Conservation (phyloP, 2,329 filamentous ascomycete species). For the Aspergillus awamori region DNA sequence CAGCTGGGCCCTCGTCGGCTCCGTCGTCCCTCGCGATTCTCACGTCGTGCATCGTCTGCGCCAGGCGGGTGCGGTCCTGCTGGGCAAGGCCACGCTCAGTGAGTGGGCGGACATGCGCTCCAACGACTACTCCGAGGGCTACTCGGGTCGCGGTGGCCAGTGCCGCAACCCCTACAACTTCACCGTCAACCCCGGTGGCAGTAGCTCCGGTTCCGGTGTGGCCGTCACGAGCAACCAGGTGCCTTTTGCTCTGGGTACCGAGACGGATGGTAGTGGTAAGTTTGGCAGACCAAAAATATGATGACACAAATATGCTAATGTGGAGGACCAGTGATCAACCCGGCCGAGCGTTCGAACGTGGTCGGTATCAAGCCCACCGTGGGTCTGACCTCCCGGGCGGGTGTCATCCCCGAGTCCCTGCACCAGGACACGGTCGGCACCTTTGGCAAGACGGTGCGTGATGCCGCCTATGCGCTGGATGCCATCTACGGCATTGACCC, state of each 20-base stretch:
- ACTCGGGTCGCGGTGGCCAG: constrained; percentile 66
- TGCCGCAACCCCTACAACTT: constrained; percentile 69
- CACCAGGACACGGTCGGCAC: constrained; percentile 71
- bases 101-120: constrained; percentile 76
- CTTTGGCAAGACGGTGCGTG: constrained; percentile 69
- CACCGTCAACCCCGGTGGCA: constrained; percentile 68
- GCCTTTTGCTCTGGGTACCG: constrained; percentile 69
- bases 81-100: constrained; percentile 71
- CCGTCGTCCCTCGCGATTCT: constrained; percentile 68
- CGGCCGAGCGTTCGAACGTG: constrained; percentile 68
- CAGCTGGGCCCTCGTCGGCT: constrained; percentile 67
- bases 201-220: constrained; percentile 66
- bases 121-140: constrained; percentile 69
- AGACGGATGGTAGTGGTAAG: constrained; percentile 68
- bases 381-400: constrained; percentile 67
- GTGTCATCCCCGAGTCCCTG: constrained; percentile 66
- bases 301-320: background rate
- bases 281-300: background rate
- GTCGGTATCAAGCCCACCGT: constrained; percentile 78
- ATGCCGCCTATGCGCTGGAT: constrained; percentile 68
- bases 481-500: constrained; percentile 67
- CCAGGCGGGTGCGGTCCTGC: constrained; percentile 66
- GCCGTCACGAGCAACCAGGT: constrained; percentile 66
- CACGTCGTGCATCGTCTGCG: constrained; percentile 64
- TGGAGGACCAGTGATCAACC: constrained; percentile 62